Evolutionary conservation across 2,329 filamentous ascomycete species (phyloP).

Genomic region (Sodiomyces alkalinus): DNA sequence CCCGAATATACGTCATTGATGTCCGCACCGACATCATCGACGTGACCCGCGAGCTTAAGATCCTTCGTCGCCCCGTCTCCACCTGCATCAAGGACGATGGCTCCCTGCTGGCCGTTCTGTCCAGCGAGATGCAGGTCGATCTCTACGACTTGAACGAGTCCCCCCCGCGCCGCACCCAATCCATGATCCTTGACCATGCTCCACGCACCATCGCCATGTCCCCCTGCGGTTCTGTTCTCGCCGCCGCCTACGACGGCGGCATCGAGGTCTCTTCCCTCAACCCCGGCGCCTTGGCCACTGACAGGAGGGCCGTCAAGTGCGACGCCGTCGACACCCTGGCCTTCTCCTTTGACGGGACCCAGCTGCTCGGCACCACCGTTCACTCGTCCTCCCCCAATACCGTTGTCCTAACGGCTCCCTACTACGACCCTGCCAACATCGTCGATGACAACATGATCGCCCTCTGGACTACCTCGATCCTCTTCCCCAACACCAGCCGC

Average conservation of each 20-base stretch:
- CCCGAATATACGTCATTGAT: slow-evolving; percentile 67
- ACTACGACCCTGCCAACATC: slow-evolving; percentile 57
- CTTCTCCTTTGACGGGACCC: slow-evolving; percentile 65
- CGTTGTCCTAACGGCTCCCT: slow-evolving; percentile 65
- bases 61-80: slow-evolving; percentile 58
- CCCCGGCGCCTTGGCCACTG: slow-evolving; percentile 44
- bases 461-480: slow-evolving; percentile 73
- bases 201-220: slow-evolving; percentile 69
- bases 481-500: slow-evolving; percentile 68
- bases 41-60: slow-evolving; percentile 66
- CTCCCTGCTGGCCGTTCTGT: slow-evolving; percentile 60
- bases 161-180: slow-evolving; percentile 56
- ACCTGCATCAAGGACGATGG: slow-evolving; percentile 71
- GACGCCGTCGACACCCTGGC: slow-evolving; percentile 57
- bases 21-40: slow-evolving; percentile 41
- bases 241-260: slow-evolving; percentile 74
- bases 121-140: slow-evolving; percentile 71
- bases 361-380: slow-evolving; percentile 61
- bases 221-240: slow-evolving; percentile 66
- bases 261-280: slow-evolving; percentile 73
- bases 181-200: slow-evolving; percentile 62
- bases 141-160: slow-evolving; percentile 57
- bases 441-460: slow-evolving; percentile 54
- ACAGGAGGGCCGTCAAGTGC: slow-evolving; percentile 64
- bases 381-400: slow-evolving; percentile 51